A percentile compares a stretch with the other conserved stretches of the same genome.
Evolutionary conservation across 1,284 basidiomycete species (phyloP).

Genomic region (Coriolopsis trogii): DNA sequence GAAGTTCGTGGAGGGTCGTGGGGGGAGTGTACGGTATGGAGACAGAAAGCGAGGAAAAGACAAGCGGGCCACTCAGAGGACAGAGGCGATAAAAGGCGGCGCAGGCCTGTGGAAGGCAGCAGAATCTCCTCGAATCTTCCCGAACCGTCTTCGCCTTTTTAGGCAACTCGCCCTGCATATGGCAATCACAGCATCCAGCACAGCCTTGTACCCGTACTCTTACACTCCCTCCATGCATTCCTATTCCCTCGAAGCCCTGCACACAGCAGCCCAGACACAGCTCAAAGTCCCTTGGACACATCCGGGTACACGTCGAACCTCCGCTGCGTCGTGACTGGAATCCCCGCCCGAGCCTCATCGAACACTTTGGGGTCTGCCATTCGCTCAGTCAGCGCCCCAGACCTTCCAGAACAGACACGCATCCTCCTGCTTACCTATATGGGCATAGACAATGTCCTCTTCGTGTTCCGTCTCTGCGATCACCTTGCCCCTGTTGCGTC

Average conservation of each 20-base stretch:
- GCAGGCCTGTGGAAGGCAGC: constrained; percentile 31
- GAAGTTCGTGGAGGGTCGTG: constrained; percentile 9
- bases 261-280: neutral
- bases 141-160: constrained; percentile 6
- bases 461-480: constrained; percentile 78
- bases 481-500: constrained; percentile 71
- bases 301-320: constrained; percentile 92
- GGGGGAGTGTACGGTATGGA: constrained; percentile 24
- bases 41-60: constrained; percentile 22
- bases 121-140: constrained; percentile 44
- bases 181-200: constrained; percentile 1
- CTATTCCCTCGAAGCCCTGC: neutral
- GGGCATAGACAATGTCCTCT: constrained; percentile 81
- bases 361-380: constrained; percentile 71
- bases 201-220: too few species aligned
- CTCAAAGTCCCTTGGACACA: constrained; percentile 46
- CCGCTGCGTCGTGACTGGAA: constrained; percentile 87
- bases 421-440: constrained; percentile 69
- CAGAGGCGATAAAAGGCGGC: constrained; percentile 24
- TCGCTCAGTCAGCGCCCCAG: constrained; percentile 12
- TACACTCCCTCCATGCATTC: too few species aligned
- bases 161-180: constrained; percentile 4
- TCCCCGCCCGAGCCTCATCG: constrained; percentile 72
- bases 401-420: neutral
- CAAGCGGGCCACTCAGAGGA: constrained; percentile 22